Percentiles rank a stretch among this genome's conserved stretches.
These are phyloP conservation scores for Moesziomyces sp. DNA, from an alignment of 1,284 basidiomycete species.

Conservation along the genomic window DNA sequence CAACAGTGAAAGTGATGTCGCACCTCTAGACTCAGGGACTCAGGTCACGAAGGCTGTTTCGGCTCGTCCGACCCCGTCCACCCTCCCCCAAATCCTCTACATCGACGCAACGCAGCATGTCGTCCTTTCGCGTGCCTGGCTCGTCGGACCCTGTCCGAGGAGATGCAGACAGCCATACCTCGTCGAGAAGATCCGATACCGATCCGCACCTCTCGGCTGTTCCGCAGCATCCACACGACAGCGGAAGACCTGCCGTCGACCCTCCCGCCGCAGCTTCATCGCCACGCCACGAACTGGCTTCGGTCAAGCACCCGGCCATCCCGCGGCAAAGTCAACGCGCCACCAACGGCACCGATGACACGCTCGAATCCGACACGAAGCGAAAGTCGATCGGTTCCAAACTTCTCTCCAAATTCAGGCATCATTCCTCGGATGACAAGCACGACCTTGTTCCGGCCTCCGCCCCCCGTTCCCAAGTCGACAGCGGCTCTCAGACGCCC, in stretches of 20 bases:
- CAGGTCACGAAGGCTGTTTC: too few relatives aligned
- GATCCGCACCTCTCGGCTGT: conserved; percentile 9
- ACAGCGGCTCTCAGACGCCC: conserved; percentile 22
- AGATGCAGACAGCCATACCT: conserved; percentile 4
- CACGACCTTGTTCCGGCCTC: background rate
- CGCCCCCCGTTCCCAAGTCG: conserved; percentile 4
- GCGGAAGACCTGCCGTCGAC: background rate
- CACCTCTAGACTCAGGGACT: too few relatives aligned
- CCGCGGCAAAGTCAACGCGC: background rate
- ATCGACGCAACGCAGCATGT: background rate
- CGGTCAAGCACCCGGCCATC: conserved; percentile 10
- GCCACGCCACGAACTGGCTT: conserved; percentile 7
- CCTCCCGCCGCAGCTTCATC: background rate
- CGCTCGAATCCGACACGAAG: conserved; percentile 3
- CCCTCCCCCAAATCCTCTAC: too few relatives aligned
- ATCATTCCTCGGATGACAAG: conserved; percentile 9
- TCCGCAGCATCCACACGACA: conserved; percentile 27
- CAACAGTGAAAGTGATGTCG: too few relatives aligned
- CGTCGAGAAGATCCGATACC: background rate
- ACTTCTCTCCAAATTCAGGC: conserved; percentile 34
- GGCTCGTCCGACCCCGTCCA: too few relatives aligned
- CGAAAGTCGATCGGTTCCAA: conserved; percentile 43
- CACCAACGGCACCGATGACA: background rate
- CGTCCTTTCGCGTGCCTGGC: conserved; percentile 12
- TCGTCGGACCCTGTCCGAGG: conserved; percentile 23